Evolutionary conservation across 164 flowering plant species (phyloP).

Genomic region (Sextonia rubra): DNA sequence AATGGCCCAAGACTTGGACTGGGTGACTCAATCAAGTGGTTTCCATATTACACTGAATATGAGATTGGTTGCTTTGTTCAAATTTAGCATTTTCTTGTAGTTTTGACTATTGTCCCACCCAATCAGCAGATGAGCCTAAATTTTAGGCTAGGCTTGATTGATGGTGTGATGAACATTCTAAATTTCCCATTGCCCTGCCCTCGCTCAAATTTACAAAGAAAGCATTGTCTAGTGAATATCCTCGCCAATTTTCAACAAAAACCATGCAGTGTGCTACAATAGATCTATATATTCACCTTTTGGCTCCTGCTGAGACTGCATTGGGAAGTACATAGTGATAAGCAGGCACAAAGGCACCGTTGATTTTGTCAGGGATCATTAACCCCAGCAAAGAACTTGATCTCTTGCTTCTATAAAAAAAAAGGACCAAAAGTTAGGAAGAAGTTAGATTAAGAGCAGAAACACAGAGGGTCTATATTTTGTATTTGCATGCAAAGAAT

Average conservation of each 20-base stretch:
- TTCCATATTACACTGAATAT: too few relatives aligned
- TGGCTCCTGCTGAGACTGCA: conserved; percentile 73
- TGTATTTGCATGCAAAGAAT: neutral
- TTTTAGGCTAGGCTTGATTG: neutral
- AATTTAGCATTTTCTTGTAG: neutral
- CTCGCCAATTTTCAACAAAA: neutral
- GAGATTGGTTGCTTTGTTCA: too few relatives aligned
- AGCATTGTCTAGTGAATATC: neutral
- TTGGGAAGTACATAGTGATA: conserved; percentile 77
- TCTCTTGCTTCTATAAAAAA: conserved; percentile 43
- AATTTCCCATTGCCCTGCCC: neutral
- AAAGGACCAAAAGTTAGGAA: conserved; percentile 2
- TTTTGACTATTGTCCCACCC: neutral
- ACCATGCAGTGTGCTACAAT: neutral
- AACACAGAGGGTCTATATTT: neutral
- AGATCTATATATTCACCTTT: conserved; percentile 41
- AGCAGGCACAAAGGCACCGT: conserved; percentile 66
- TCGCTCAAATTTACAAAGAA: neutral
- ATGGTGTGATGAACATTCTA: neutral
- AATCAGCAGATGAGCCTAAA: neutral
- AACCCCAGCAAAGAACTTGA: conserved; percentile 66
- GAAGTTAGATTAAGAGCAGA: neutral
- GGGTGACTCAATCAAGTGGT: too few relatives aligned
- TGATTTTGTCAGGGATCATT: conserved; percentile 61
- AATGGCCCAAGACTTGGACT: neutral